Evolutionary conservation across 257 asterid species (phyloP).

Genomic region (Thymus mandschuricus): DNA sequence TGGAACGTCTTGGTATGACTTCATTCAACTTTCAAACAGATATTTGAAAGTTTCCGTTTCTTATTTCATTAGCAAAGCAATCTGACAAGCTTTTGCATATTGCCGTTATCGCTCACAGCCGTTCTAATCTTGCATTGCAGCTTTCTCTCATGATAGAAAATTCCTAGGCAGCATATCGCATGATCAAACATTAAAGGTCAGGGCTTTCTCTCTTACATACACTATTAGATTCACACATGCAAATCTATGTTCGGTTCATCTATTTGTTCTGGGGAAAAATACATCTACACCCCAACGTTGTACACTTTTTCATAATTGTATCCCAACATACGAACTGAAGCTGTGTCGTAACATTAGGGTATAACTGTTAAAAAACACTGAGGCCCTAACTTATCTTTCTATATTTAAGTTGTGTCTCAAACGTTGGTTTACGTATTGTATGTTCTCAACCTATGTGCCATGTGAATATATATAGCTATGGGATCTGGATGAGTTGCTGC

Average conservation of each 20-base stretch:
- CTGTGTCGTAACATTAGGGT: too few species aligned
- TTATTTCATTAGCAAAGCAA: slow-evolving; percentile 8
- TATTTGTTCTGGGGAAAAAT: too few species aligned
- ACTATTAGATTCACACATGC: too few species aligned
- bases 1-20: slow-evolving; percentile 87
- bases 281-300: too few species aligned
- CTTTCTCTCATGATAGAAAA: slow-evolving; percentile 85
- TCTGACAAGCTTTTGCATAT: not conserved
- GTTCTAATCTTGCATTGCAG: slow-evolving; percentile 45
- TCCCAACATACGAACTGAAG: too few species aligned
- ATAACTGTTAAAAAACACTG: too few species aligned
- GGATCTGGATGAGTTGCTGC: slow-evolving; percentile 78
- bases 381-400: too few species aligned
- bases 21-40: slow-evolving; percentile 22
- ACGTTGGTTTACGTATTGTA: not conserved
- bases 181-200: slow-evolving; percentile 76
- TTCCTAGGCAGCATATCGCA: slow-evolving; percentile 94
- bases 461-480: slow-evolving; percentile 49
- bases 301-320: too few species aligned
- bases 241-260: too few species aligned
- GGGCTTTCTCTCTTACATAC: slow-evolving; percentile 1
- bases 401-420: not conserved
- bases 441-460: slow-evolving; percentile 6
- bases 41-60: not conserved
- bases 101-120: slow-evolving; percentile 23